phyloP scores from a whole-genome alignment of 2,329 filamentous ascomycete species.

The Claviceps capensis region DNA sequence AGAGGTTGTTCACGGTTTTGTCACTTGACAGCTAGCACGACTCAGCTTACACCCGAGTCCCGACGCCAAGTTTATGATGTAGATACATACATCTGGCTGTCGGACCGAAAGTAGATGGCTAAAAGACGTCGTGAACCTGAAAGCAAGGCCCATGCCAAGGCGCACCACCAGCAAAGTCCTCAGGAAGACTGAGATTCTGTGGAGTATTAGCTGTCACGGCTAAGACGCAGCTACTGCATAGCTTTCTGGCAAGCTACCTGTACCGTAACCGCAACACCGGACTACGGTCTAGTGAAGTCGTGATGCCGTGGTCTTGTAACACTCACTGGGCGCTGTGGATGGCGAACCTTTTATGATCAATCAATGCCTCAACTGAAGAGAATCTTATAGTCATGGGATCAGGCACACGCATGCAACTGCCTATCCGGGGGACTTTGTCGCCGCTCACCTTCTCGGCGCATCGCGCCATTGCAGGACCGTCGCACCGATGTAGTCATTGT shows the following conservation, averaged over 20 bases:
- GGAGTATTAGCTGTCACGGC: too few species aligned
- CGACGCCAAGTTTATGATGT: too few species aligned
- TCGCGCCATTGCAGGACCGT: not conserved
- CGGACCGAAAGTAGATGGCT: too few species aligned
- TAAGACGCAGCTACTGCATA: too few species aligned
- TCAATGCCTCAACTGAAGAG: not conserved
- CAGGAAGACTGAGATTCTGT: not conserved
- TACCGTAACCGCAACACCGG: not conserved
- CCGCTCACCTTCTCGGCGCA: not conserved
- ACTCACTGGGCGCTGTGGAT: not conserved
- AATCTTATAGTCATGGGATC: too few species aligned
- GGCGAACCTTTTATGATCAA: not conserved
- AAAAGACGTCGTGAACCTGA: not conserved
- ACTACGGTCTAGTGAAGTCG: not conserved
- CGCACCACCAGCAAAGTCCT: not conserved
- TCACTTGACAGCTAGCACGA: too few species aligned
- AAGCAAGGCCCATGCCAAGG: not conserved
- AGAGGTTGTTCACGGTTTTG: too few species aligned
- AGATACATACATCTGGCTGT: too few species aligned
- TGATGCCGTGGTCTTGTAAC: not conserved
- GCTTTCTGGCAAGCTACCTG: not conserved
- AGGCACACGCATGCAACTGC: not conserved
- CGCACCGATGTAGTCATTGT: not conserved
- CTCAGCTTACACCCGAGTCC: too few species aligned
- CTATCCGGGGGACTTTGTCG: not conserved